These are phyloP conservation scores for Flammula alnicola DNA, from an alignment of 1,284 basidiomycete species.

Conservation along the genomic window DNA sequence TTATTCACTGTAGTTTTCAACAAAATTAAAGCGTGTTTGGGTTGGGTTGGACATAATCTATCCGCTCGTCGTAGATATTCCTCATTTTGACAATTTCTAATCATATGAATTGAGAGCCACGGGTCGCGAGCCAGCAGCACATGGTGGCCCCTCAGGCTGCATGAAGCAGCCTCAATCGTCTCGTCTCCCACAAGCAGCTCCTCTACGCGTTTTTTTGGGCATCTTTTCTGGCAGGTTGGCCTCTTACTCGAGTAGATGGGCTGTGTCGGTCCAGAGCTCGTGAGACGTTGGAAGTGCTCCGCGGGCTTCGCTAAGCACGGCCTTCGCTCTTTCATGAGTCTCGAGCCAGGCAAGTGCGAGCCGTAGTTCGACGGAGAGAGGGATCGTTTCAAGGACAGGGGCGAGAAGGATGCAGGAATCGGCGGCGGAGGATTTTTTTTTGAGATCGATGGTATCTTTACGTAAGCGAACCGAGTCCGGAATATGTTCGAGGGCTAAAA, in stretches of 20 bases:
- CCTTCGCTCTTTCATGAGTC: slow-evolving; percentile 87
- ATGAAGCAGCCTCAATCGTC: slow-evolving; percentile 86
- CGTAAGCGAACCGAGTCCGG: slow-evolving; percentile 96
- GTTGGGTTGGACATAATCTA: no score
- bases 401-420: slow-evolving; percentile 92
- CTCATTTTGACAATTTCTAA: no score
- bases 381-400: slow-evolving; percentile 95
- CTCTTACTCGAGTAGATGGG: slow-evolving; percentile 88
- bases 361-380: slow-evolving; percentile 95
- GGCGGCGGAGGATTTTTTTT: slow-evolving; percentile 82
- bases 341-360: slow-evolving; percentile 94
- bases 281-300: slow-evolving; percentile 94
- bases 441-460: slow-evolving; percentile 98
- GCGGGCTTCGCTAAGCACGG: slow-evolving; percentile 94
- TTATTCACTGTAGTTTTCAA: no score
- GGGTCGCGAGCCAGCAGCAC: slow-evolving; percentile 92
- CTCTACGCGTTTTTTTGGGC: slow-evolving; percentile 57
- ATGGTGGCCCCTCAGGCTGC: slow-evolving; percentile 80
- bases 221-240: slow-evolving; percentile 53
- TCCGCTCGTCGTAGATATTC: no score
- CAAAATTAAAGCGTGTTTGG: no score
- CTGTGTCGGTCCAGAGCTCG: slow-evolving; percentile 99
- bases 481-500: slow-evolving; percentile 87
- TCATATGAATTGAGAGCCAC: no score
- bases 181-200: slow-evolving; percentile 81